Base-by-base conservation (phyloP, 148 eudicot genomes). In the Pouteria glomerata region DNA sequence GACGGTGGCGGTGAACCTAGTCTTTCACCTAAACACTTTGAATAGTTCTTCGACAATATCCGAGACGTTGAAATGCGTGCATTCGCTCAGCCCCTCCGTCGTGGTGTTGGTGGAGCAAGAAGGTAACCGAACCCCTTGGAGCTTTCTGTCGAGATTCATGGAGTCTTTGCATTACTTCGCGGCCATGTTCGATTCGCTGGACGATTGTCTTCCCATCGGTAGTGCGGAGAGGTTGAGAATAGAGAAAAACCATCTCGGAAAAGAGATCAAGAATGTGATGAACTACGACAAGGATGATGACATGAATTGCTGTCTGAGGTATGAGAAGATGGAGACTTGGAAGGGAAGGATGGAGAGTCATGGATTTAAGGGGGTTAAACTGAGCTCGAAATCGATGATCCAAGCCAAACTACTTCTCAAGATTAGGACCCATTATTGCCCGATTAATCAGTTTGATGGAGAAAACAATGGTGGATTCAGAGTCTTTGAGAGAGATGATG, bases 181-280 rank as follows among this genome's bases (percentile, higher is more conserved):
- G 23, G 94, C 97, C 73, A 85, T 91, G 89, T 91, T 91, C 42
- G 97, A 89, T 68, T 89, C 94, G 6, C 60, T 91, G 44, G 94
- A 91, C 23, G 90, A 89, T 47, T 89, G 87, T 8, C 89, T 91
- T 19, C 97, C 97, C 1, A 53, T 76, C 16, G 94, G 84, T 26
- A 89, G 89, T 57, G 19, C 57, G 0, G 81, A 89, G 70, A 85
- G 97, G 73, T 73, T 89, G 24, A 81, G 81, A 44, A 91, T 91
- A n/a, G 94, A 91, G 80, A 91, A 72, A 74, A 71, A 89, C 55
- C 88, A 84, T 79, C 85, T 91, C 0, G 92, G 92, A 0, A 82
- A 72, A 59, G 90, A 89, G 74, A 89, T 91, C 56, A 91, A 85
- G 39, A 68, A 76, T 41, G 68, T 78, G 33, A 80, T 91, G 50